Evolutionary conservation across 2,329 filamentous ascomycete genomes (phyloP).

Genomic region (Xylariaceae sp.): DNA sequence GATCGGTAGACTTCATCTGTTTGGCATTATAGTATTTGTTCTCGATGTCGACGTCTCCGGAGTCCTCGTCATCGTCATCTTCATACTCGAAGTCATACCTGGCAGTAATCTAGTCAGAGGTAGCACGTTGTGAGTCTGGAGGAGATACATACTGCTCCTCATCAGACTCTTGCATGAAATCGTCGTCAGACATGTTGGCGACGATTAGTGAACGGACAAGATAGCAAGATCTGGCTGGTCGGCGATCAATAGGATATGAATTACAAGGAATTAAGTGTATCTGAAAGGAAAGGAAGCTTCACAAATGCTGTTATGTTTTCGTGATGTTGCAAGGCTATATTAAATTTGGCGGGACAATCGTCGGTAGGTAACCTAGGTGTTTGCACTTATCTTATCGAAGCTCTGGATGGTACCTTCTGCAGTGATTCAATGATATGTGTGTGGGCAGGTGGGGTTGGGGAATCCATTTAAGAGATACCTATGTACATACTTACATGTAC

Average conservation of each 20-base stretch:
- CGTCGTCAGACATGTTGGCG: constrained; percentile 76
- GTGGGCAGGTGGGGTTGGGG: too few relatives aligned
- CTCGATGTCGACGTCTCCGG: constrained; percentile 90
- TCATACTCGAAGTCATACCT: constrained; percentile 98
- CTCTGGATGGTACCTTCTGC: too few relatives aligned
- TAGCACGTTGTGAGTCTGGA: too few relatives aligned
- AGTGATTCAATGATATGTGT: too few relatives aligned
- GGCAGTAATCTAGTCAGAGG: background rate
- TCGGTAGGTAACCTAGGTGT: too few relatives aligned
- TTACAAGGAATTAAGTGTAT: background rate
- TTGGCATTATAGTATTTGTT: constrained; percentile 99
- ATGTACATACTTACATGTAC: too few relatives aligned
- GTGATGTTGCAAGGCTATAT: background rate
- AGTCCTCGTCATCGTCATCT: constrained; percentile 85
- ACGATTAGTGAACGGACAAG: background rate
- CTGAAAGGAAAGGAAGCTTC: background rate
- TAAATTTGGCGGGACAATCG: too few relatives aligned
- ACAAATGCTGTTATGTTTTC: background rate
- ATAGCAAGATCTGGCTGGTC: background rate
- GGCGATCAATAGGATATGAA: background rate
- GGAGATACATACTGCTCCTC: constrained; percentile 69
- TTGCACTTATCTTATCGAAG: too few relatives aligned
- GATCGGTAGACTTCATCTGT: constrained; percentile 86
- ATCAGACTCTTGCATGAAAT: constrained; percentile 92
- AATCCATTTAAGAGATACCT: too few relatives aligned